phyloP scores from a whole-genome alignment of 139 green algal species.

The Volvox africanus region DNA sequence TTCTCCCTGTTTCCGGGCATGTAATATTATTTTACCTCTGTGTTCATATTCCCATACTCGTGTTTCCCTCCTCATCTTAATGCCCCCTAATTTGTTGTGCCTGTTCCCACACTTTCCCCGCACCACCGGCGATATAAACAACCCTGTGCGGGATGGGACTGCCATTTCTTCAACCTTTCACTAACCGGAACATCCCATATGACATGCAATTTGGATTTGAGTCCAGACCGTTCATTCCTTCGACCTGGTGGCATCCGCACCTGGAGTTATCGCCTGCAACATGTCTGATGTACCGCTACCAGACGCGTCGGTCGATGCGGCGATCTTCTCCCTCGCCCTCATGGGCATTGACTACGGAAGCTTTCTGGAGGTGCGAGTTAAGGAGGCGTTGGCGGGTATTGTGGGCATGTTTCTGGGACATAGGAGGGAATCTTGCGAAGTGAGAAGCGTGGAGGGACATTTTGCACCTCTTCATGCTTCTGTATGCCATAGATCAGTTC shows the following conservation, averaged over 20 bases:
- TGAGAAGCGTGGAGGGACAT: too few relatives aligned
- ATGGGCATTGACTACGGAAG: conserved; percentile 95
- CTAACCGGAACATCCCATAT: too few relatives aligned
- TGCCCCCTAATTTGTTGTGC: not conserved
- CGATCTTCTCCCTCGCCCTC: conserved; percentile 95
- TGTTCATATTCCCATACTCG: not conserved
- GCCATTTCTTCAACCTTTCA: too few relatives aligned
- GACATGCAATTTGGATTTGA: not conserved
- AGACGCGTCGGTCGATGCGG: conserved; percentile 78
- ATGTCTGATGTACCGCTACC: conserved; percentile 83
- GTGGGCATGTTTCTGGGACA: too few relatives aligned
- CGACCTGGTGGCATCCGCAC: conserved; percentile 86
- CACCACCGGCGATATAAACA: too few relatives aligned
- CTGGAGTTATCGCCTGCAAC: conserved; percentile 93
- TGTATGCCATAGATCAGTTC: too few relatives aligned
- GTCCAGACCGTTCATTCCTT: conserved; percentile 83
- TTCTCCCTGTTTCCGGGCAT: too few relatives aligned
- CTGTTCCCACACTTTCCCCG: not conserved
- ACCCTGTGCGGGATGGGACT: too few relatives aligned
- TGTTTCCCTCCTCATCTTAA: not conserved
- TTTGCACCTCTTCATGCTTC: too few relatives aligned
- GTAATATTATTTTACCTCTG: too few relatives aligned
- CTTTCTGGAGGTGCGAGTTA: conserved; percentile 81
- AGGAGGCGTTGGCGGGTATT: too few relatives aligned
- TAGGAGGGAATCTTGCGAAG: too few relatives aligned